Evolutionary conservation across 129 eudicot species (phyloP), one percentile per base, ranked within the genome.

Genomic region (Pseudognaphalium luteoalbum): DNA sequence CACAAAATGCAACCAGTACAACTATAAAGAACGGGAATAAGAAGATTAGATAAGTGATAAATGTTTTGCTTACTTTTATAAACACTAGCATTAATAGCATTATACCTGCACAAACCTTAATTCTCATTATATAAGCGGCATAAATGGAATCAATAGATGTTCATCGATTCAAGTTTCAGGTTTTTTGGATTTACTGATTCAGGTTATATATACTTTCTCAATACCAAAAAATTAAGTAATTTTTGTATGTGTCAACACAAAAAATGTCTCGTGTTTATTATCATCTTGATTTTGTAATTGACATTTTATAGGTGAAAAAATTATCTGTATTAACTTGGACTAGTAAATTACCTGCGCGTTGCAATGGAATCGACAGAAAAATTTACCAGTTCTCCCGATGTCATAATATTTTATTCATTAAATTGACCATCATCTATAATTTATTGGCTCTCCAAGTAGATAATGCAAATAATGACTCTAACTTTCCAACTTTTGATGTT

Each of bases 1-100:
- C 97, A 83, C 96, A 91, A 85, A 95, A 95, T 73, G 92, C 89
- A 77, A 95, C 97, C 19, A 95, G 89, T 16, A 95, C 89, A 83
- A 85, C 99, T 95, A 72, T 72, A 81, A 4, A 68, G 60, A 78
- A 50, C 1, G 7, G 25, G 37, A 65, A 10, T 37, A 51, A 65
- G 8, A 68, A 39, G 32, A 52, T 61, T 22, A 33, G 47, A 57
- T n/a, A 4, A 68, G 50, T 12, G 4, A 68, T 41, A 68, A 41
- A 28, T 50, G 6, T n/a, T 25, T 41, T 39, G 35, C 58, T 77
- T 39, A 70, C 47, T 15, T 56, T 11, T 30, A 25, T 17, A n/a
- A 22, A 57, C 62, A 5, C 59, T 7, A 9, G 14, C 34, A 61
- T 61, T 22, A n/a, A n/a, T n/a, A n/a, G n/a, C n/a, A n/a, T 25